phyloP scores from a whole-genome alignment of 495 filamentous ascomycete genomes.

The Tuber microsphaerosporum region DNA sequence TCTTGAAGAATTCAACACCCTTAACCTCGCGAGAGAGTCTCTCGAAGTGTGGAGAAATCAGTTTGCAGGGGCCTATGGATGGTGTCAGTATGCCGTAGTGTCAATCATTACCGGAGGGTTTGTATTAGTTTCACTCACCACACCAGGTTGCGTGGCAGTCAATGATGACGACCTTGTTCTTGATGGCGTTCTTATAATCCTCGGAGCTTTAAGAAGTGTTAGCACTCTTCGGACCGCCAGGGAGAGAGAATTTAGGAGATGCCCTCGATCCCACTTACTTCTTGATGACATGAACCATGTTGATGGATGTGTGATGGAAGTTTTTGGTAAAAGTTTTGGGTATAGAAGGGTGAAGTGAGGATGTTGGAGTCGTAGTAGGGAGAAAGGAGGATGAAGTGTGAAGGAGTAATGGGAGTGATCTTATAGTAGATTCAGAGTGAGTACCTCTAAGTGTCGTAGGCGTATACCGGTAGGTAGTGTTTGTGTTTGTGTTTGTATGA shows the following conservation, averaged over 20 bases:
- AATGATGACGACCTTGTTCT: conserved; percentile 60
- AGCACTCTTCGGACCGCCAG: background rate
- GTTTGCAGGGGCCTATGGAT: conserved; percentile 63
- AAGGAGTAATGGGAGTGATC: background rate
- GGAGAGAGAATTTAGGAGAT: conserved; percentile 7
- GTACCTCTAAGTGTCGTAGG: conserved; percentile 22
- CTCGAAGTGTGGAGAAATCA: conserved; percentile 67
- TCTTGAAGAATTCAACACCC: conserved; percentile 70
- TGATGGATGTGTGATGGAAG: conserved; percentile 20
- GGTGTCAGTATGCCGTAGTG: conserved; percentile 9
- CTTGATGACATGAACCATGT: conserved; percentile 18
- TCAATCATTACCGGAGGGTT: background rate
- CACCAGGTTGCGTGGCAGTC: conserved; percentile 91
- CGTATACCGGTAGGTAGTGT: conserved; percentile 3
- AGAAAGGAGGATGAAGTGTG: conserved; percentile 8
- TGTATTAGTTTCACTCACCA: conserved; percentile 46
- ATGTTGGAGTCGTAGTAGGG: background rate
- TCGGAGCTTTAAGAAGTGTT: conserved; percentile 48
- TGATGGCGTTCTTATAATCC: conserved; percentile 56
- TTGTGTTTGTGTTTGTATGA: conserved; percentile 3
- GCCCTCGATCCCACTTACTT: conserved; percentile 10
- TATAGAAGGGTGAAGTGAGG: conserved; percentile 8
- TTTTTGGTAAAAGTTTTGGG: conserved; percentile 4
- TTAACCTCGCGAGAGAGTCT: conserved; percentile 54
- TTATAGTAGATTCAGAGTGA: conserved; percentile 12